Conservation (phyloP, 2,329 filamentous ascomycete species). For the Setomelanomma holmii region DNA sequence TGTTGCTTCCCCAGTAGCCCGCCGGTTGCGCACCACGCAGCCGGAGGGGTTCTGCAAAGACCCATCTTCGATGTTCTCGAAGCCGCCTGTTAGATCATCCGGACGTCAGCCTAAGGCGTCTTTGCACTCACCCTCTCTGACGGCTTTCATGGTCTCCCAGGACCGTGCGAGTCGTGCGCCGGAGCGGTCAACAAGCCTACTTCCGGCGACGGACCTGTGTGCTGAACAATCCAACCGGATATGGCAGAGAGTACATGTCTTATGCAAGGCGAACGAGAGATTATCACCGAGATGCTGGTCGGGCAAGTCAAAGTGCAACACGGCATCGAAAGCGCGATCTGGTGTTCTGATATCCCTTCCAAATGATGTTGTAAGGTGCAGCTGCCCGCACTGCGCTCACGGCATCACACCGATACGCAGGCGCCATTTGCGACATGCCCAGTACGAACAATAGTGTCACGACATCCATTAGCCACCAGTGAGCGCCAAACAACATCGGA, state of each 20-base stretch:
- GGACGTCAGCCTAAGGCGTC: slow-evolving; percentile 10
- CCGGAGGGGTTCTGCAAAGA: slow-evolving; percentile 6
- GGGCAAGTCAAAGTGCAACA: background rate
- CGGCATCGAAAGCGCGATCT: background rate
- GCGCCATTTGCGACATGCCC: slow-evolving; percentile 2
- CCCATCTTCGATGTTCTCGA: slow-evolving; percentile 12
- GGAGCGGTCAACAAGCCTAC: slow-evolving; percentile 15
- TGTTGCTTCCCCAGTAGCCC: slow-evolving; percentile 7
- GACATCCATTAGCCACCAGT: background rate
- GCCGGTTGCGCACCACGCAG: slow-evolving; percentile 16
- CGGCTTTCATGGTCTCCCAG: slow-evolving; percentile 2
- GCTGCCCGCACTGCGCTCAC: slow-evolving; percentile 1
- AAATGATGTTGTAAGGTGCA: background rate
- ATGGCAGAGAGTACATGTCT: slow-evolving; percentile 4
- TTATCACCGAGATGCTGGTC: background rate
- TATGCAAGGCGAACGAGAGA: background rate
- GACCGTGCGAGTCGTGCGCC: slow-evolving; percentile 1
- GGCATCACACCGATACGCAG: background rate
- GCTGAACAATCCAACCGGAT: slow-evolving; percentile 8
- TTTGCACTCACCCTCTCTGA: background rate
- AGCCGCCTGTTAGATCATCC: slow-evolving; percentile 8
- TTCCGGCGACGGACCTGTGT: slow-evolving; percentile 18
- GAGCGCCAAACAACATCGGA: background rate
- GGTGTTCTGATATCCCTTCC: background rate
- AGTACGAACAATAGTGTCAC: background rate